phyloP scores from a whole-genome alignment of 176 grass and related monocot genomes.

The Oryza meridionalis region DNA sequence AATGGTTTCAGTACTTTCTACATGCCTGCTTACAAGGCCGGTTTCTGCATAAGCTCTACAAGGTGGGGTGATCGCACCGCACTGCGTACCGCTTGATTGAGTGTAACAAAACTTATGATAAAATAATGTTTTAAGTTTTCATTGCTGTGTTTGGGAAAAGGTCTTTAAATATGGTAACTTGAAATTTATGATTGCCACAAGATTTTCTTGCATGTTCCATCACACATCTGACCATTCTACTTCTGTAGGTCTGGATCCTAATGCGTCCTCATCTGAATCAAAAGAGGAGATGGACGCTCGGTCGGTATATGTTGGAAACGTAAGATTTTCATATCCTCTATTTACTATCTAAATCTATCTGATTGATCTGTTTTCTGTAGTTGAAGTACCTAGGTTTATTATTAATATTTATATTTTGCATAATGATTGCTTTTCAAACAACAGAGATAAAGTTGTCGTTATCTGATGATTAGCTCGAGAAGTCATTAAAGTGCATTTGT shows the following conservation, averaged over 20 bases:
- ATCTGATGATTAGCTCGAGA: slow-evolving; percentile 13
- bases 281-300: slow-evolving; percentile 77
- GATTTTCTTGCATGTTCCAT: neutral
- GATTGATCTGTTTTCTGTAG: neutral
- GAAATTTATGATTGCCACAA: neutral
- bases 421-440: neutral
- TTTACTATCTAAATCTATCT: slow-evolving; percentile 14
- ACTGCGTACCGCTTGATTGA: no score
- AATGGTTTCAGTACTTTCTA: neutral
- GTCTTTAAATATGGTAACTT: neutral
- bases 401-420: neutral
- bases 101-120: no score
- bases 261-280: slow-evolving; percentile 54
- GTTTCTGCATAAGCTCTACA: no score
- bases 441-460: neutral
- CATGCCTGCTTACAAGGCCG: neutral
- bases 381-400: neutral
- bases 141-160: neutral
- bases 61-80: no score
- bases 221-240: neutral
- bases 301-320: slow-evolving; percentile 72
- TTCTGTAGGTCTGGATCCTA: slow-evolving; percentile 54
- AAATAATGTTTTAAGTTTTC: neutral
- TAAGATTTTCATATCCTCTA: slow-evolving; percentile 39
- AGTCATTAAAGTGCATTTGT: neutral